Base-by-base conservation (phyloP, 75 land plant genomes). In the Sequoiadendron giganteum region DNA sequence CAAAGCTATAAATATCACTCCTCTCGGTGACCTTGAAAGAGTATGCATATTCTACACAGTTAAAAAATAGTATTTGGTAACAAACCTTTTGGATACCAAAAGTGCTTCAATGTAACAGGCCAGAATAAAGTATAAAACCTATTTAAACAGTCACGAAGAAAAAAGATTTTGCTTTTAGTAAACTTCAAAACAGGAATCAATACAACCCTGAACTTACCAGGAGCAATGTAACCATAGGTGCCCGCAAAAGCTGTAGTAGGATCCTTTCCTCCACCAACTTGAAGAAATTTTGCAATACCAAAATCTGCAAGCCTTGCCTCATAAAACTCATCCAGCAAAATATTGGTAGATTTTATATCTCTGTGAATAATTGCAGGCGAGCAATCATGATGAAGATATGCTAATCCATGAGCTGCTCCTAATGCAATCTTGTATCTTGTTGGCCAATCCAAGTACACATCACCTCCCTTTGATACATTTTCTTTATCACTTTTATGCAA, bases 1-100 rank as follows among this genome's bases (percentile, higher is more conserved):
- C 99, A 58, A 97, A 96, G 87, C 97, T 96, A 91, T 96, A 97
- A 54, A 97, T 92, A 89, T 97, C 99, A 65, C 95, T 92, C 93
- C 95, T 97, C 90, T 95, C 98, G 32, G 70, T 89, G 58, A 93
- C 93, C 76, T 93, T 94, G 83, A 70, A 88, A 8, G 92, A 90
- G 90, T 94, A 92, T 3, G 93, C 95, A 65, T 92, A 94, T 77
- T 94, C 95, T 94, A 91, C 91, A 88, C 28, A 45, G 83, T 28
- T 28, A 9, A 81, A 81, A 52, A 81, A 81, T 21, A 47, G 11
- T 25, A 42, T 45, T 81, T 42, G 25, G 83, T 40, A 25, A 21
- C 11, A 45, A 81, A 81, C 14, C 47, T 42, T 81, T 81, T 45
- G 47, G 49, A 28, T 10, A 2, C 45, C 39, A 81, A 42, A 81